Percentiles rank a stretch among this genome's conserved stretches.
Evolutionary conservation across 495 filamentous ascomycete species (phyloP).

Genomic region (Podospora conica): DNA sequence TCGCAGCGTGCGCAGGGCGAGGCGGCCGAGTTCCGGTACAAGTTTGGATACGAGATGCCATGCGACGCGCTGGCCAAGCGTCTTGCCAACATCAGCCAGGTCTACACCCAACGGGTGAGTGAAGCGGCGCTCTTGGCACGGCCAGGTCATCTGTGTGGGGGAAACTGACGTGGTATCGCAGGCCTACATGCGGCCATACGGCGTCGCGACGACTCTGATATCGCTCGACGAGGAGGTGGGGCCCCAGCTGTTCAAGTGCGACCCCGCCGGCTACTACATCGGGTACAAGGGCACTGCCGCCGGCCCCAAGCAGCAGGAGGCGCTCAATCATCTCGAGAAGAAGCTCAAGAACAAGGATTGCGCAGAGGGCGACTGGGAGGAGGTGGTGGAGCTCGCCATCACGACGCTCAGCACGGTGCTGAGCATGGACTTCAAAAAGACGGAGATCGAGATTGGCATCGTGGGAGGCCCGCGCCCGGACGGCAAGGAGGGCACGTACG

Average conservation of each 20-base stretch:
- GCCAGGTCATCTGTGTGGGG: not conserved
- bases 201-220: constrained; percentile 89
- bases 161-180: constrained; percentile 33
- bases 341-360: constrained; percentile 99
- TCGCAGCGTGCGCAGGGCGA: constrained; percentile 89
- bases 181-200: constrained; percentile 98
- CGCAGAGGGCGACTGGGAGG: constrained; percentile 90
- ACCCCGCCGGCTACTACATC: constrained; percentile 94
- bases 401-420: constrained; percentile 89
- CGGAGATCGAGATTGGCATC: constrained; percentile 94
- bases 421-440: constrained; percentile 99
- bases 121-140: not conserved
- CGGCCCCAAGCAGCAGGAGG: constrained; percentile 96
- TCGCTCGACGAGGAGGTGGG: constrained; percentile 88
- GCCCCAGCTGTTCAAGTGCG: constrained; percentile 97
- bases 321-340: constrained; percentile 95
- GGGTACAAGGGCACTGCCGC: constrained; percentile 98
- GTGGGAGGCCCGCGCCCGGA: constrained; percentile 77
- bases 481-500: constrained; percentile 70
- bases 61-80: constrained; percentile 94
- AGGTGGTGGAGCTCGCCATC: constrained; percentile 95
- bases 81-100: constrained; percentile 97
- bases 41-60: constrained; percentile 99
- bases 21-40: constrained; percentile 96
- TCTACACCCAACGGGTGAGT: constrained; percentile 92